Conservation (phyloP, 1,284 basidiomycete species). For the Laetiporus sulphureus region DNA sequence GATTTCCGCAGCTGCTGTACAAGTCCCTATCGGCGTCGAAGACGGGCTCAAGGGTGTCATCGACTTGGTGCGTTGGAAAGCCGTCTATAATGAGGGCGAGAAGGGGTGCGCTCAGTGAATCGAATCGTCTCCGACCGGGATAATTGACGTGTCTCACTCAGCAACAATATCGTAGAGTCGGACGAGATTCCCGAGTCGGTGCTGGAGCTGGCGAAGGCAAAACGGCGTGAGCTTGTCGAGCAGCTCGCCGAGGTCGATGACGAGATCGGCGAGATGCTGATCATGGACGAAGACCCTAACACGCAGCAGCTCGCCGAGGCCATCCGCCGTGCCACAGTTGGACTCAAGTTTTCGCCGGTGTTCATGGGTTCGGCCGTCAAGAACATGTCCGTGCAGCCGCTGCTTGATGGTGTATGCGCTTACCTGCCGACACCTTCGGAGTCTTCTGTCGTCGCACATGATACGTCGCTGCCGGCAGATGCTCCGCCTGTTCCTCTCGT, state of each 20-base stretch:
- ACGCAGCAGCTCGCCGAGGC: conserved; percentile 75
- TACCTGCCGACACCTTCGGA: conserved; percentile 93
- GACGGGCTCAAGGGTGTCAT: conserved; percentile 87
- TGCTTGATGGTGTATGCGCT: conserved; percentile 93
- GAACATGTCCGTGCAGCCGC: conserved; percentile 93
- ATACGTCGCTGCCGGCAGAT: conserved; percentile 62
- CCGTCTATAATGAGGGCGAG: conserved; percentile 90
- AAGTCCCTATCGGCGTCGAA: conserved; percentile 93
- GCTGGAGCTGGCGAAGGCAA: conserved; percentile 67
- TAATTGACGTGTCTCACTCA: conserved; percentile 23
- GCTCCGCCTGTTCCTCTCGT: conserved; percentile 70
- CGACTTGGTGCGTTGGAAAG: conserved; percentile 92
- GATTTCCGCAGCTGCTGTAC: conserved; percentile 92
- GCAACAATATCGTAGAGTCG: conserved; percentile 75
- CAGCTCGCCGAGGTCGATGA: conserved; percentile 97
- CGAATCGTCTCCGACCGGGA: conserved; percentile 1
- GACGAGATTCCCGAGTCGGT: conserved; percentile 86
- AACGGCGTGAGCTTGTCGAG: conserved; percentile 90
- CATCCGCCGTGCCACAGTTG: conserved; percentile 85
- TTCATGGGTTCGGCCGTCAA: conserved; percentile 98
- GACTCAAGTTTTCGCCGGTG: conserved; percentile 91
- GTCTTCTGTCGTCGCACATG: conserved; percentile 76
- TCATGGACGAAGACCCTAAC: conserved; percentile 79
- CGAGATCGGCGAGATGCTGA: conserved; percentile 84
- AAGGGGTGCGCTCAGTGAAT: conserved; percentile 72